Conservation (phyloP, 2,329 filamentous ascomycete species). For the Dactylonectria estremocensis region DNA sequence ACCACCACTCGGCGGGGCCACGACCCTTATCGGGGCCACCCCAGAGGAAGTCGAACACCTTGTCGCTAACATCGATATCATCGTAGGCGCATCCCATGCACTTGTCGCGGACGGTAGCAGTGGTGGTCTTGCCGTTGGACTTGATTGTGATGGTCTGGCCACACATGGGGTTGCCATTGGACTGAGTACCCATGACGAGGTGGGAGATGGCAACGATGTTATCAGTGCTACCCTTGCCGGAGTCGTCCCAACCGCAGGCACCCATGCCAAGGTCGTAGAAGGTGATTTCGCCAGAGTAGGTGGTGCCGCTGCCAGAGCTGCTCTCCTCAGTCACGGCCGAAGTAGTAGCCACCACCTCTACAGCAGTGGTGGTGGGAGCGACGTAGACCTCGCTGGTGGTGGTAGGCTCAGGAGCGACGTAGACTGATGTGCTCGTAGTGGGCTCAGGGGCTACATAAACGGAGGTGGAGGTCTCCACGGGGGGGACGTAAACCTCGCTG, state of each 20-base stretch:
- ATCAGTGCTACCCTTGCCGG: slow-evolving; percentile 67
- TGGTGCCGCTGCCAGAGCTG: slow-evolving; percentile 26
- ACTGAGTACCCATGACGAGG: slow-evolving; percentile 73
- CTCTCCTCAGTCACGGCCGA: neutral
- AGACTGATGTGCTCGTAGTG: slow-evolving; percentile 38
- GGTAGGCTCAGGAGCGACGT: slow-evolving; percentile 22
- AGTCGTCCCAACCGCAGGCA: slow-evolving; percentile 76
- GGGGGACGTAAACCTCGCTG: neutral
- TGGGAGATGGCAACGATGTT: slow-evolving; percentile 80
- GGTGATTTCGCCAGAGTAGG: slow-evolving; percentile 76
- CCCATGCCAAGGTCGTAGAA: slow-evolving; percentile 81
- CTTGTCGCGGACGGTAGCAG: slow-evolving; percentile 79
- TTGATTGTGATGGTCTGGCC: slow-evolving; percentile 77
- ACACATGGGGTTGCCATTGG: slow-evolving; percentile 81
- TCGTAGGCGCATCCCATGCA: slow-evolving; percentile 76
- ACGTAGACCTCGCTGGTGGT: slow-evolving; percentile 23
- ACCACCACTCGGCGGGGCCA: slow-evolving; percentile 61
- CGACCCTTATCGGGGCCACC: slow-evolving; percentile 63
- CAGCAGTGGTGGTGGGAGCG: neutral
- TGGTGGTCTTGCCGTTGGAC: slow-evolving; percentile 70
- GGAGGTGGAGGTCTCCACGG: slow-evolving; percentile 31
- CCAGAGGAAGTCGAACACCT: slow-evolving; percentile 69
- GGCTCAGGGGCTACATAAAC: slow-evolving; percentile 20
- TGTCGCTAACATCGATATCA: slow-evolving; percentile 74
- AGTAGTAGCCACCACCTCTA: neutral